Evolutionary conservation across 148 eudicot genomes (phyloP), one percentile per base, ranked within the genome.

Genomic region (Silene conica): DNA sequence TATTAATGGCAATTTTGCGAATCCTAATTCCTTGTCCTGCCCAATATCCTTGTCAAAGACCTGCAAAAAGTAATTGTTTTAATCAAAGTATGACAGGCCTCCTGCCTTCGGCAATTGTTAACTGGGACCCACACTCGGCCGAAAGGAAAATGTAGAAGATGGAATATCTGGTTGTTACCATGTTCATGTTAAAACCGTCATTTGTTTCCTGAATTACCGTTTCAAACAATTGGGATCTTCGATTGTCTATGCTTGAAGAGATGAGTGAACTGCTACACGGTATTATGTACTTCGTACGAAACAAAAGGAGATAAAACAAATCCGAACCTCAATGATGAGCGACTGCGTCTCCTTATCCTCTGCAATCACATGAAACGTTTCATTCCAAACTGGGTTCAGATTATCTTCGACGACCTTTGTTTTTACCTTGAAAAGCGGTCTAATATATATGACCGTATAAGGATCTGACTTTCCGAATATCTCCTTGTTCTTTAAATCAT

Each of bases 391-490:
- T 50, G 98, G 98, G 80, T 95, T 92, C 68, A 95, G 84, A 85
- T 92, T 92, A 79, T 95, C 89, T 0, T 92, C 89, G 31, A 95
- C 76, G 20, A 84, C 86, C 82, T 90, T 92, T 55, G 98, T 87
- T 79, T 90, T 95, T 26, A 92, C 90, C 85, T 92, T 95, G 71
- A 90, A 90, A 68, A 95, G 83, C 10, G 97, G 93, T 45, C 92
- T 92, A 67, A 95, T 79, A 73, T 86, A 76, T 28, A 92, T 73
- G 46, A 86, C 84, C 21, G 82, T 85, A 71, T 95, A 95, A 45
- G 98, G 98, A 86, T 95, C 98, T 60, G 98, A 95, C 78, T 95
- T 95, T 78, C 98, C 98, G 77, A 95, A 89, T 84, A 90, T 61
- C 78, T 95, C 98, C 86, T 69, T 86, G 85, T 95, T 95, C 86